Evolutionary conservation across 345 rosid species (phyloP).

Genomic region (Carallia pectinifolia): DNA sequence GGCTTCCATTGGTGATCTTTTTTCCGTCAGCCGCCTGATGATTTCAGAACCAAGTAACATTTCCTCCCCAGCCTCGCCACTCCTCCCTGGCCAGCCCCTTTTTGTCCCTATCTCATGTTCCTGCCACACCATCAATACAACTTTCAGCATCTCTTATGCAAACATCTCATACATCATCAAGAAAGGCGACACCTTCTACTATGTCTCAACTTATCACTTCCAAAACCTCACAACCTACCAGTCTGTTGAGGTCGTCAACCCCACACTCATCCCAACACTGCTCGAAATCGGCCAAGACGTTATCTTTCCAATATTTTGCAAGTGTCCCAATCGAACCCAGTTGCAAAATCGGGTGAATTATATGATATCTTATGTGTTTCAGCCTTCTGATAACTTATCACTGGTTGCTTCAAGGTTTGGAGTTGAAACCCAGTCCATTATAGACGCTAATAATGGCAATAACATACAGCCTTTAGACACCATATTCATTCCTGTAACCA

Average conservation of each 20-base stretch:
- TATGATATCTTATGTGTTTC: constrained; percentile 63
- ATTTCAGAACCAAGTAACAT: constrained; percentile 62
- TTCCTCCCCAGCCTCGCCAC: constrained; percentile 47
- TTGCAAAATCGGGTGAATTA: constrained; percentile 23
- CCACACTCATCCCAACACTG: constrained; percentile 39
- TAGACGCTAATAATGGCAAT: constrained; percentile 48
- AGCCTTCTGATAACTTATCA: constrained; percentile 54
- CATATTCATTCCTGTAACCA: constrained; percentile 50
- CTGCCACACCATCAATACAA: constrained; percentile 41
- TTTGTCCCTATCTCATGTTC: constrained; percentile 60
- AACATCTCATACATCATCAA: constrained; percentile 45
- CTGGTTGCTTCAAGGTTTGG: constrained; percentile 54
- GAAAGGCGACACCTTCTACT: constrained; percentile 41
- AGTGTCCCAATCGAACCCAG: constrained; percentile 55
- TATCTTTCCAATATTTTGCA: constrained; percentile 58
- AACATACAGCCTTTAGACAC: constrained; percentile 34
- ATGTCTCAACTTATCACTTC: constrained; percentile 30
- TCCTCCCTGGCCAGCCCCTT: constrained; percentile 45
- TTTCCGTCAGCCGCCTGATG: constrained; percentile 55
- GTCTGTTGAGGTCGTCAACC: constrained; percentile 60
- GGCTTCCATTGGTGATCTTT: constrained; percentile 61
- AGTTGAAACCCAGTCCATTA: constrained; percentile 32
- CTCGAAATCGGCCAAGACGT: constrained; percentile 40
- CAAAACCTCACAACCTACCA: constrained; percentile 63
- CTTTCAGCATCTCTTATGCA: constrained; percentile 43